Evolutionary conservation across 164 flowering plant species (phyloP).

Genomic region (Aristolochia californica): DNA sequence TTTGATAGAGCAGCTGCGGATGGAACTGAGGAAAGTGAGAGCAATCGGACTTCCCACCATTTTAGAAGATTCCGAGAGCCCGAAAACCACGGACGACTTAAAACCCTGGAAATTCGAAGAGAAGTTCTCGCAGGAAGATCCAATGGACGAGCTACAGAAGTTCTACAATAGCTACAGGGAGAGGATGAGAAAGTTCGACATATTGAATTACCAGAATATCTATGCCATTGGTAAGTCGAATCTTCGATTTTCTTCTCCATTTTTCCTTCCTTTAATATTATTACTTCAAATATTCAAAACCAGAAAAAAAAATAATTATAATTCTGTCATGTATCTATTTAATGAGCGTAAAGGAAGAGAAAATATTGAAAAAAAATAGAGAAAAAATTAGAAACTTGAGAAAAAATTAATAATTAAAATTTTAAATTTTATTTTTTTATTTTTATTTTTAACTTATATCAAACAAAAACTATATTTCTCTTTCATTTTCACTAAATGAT

Average conservation of each 20-base stretch:
- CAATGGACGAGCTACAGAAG: slow-evolving; percentile 58
- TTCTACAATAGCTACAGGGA: slow-evolving; percentile 74
- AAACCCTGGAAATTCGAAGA: slow-evolving; percentile 91
- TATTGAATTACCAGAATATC: slow-evolving; percentile 94
- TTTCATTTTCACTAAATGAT: no score
- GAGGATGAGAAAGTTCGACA: slow-evolving; percentile 83
- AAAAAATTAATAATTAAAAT: no score
- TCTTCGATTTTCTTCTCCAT: background rate
- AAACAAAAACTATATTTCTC: no score
- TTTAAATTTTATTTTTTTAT: no score
- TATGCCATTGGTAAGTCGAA: slow-evolving; percentile 63
- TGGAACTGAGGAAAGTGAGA: slow-evolving; percentile 71
- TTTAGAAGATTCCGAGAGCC: slow-evolving; percentile 72
- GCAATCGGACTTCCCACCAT: slow-evolving; percentile 90
- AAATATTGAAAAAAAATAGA: no score
- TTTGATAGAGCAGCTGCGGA: slow-evolving; percentile 69
- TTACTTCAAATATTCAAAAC: no score
- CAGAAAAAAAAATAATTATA: no score
- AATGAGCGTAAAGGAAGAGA: no score
- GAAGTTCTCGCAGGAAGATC: slow-evolving; percentile 44
- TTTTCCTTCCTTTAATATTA: background rate
- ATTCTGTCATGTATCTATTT: no score
- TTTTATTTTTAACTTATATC: no score
- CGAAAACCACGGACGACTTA: slow-evolving; percentile 58
- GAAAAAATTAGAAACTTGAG: no score